Base-by-base conservation (phyloP, 1,139 yeast genomes). In the Sugiyamaella grinbergsii region DNA sequence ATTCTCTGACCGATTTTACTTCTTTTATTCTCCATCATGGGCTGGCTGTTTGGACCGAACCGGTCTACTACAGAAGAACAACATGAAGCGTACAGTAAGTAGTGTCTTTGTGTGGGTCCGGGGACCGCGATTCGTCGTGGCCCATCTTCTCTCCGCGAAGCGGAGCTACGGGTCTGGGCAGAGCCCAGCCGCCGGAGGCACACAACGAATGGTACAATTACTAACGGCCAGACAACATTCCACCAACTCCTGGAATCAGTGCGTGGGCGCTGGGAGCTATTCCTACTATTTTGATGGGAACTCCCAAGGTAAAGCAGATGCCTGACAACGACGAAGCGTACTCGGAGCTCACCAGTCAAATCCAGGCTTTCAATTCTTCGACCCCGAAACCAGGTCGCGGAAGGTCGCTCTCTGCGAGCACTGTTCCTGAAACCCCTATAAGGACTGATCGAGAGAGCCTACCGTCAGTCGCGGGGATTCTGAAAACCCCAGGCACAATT, bases 401-500 rank as follows among this genome's bases (percentile, higher is more conserved):
- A 5, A 29, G 38, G 32, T 42, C 16, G 28, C 31, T 24, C 33
- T 36, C 39, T 3, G 22, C 47, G 20, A 32, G 49, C 2, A 33
- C 45, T n/a, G 42, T 43, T 7, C 37, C 49, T 20, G 52, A 42
- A n/a, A 49, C 52, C 7, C 55, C 55, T n/a, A 34, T 48, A 1
- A 37, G 50, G 22, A 8, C 7, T 19, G 45, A 41, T 8, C 5
- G 13, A 13, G 43, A 40, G 11, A 22, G 28, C 11, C 32, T 44
- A 7, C 51, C 52, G 20, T 29, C 38, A 8, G 46, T n/a, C 3
- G 15, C 48, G 50, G 75, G 72, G 3, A 60, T 60, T 22, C 47
- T 60, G 36, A 59, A 59, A 45, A 59, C 62, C 11, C 63, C 63
- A 2, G 62, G 62, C 4, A 60, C 63, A 8, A 29, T 57, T 20